Conservation (phyloP, 768 basidiomycete species). For the Russula sp. region DNA sequence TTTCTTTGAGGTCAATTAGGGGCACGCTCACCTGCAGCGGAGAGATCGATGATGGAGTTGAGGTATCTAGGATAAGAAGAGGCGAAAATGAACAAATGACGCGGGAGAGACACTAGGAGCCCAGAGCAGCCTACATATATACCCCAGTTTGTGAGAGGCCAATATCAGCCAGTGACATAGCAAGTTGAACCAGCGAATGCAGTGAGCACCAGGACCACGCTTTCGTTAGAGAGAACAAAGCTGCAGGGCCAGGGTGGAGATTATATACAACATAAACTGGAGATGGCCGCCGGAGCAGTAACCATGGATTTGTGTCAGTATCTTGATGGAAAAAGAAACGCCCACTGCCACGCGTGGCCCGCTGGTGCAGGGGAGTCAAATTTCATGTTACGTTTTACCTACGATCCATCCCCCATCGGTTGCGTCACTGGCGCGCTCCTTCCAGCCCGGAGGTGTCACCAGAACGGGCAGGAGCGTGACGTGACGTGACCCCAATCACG, state of each 20-base stretch:
- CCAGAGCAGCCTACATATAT: not conserved
- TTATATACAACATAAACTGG: not conserved
- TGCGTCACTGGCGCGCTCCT: no score
- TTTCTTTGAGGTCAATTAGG: not conserved
- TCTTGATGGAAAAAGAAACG: no score
- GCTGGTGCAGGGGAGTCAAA: no score
- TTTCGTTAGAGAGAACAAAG: not conserved
- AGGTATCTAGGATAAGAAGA: not conserved
- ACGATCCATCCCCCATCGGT: no score
- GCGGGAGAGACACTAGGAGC: not conserved
- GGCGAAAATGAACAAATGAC: not conserved
- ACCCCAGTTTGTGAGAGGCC: not conserved
- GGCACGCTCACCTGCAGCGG: constrained; percentile 1
- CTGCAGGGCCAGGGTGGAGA: not conserved
- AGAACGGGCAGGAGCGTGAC: no score
- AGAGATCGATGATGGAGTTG: not conserved
- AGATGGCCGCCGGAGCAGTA: no score
- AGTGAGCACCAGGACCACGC: no score
- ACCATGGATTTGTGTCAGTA: no score
- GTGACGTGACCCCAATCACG: no score
- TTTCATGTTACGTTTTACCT: no score
- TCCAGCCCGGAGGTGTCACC: no score
- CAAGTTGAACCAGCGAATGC: not conserved
- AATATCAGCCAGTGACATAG: constrained; percentile 6
- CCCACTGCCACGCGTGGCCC: no score